phyloP scores from a whole-genome alignment of 140 eudicot species.

The Flaveria floridana region DNA sequence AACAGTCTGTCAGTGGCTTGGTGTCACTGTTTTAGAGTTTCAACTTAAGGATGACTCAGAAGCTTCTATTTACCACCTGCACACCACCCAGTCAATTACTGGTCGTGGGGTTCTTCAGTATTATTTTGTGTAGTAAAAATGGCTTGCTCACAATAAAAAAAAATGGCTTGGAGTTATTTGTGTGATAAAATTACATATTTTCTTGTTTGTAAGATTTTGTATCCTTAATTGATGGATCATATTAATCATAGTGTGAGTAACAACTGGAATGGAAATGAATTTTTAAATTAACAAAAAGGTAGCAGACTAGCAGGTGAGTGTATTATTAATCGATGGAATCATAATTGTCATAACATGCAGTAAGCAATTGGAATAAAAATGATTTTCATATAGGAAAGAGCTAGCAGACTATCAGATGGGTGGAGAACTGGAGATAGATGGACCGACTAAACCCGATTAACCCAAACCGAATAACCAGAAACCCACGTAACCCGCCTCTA shows the following conservation, averaged over 20 bases:
- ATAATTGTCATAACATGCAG: neutral
- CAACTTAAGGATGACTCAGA: neutral
- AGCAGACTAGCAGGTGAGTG: constrained; percentile 3
- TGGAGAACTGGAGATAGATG: neutral
- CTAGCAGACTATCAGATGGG: neutral
- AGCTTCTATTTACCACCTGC: neutral
- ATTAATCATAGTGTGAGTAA: neutral
- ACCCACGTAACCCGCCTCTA: neutral
- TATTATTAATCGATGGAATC: neutral
- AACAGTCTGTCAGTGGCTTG: neutral
- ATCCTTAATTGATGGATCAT: neutral
- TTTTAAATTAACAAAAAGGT: neutral
- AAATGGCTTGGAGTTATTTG: neutral
- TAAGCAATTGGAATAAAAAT: neutral
- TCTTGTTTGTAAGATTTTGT: neutral
- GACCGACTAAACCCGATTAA: neutral
- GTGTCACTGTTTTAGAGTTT: neutral
- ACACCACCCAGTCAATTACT: neutral
- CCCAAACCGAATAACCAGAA: neutral
- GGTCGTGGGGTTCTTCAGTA: neutral
- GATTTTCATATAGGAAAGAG: neutral
- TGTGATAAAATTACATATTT: neutral
- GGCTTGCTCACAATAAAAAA: neutral
- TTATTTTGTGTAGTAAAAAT: neutral
- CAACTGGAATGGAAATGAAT: neutral